Evolutionary conservation across 1,284 basidiomycete species (phyloP), one percentile per base, ranked within the genome.

Genomic region (Cutaneotrichosporon cutaneum): DNA sequence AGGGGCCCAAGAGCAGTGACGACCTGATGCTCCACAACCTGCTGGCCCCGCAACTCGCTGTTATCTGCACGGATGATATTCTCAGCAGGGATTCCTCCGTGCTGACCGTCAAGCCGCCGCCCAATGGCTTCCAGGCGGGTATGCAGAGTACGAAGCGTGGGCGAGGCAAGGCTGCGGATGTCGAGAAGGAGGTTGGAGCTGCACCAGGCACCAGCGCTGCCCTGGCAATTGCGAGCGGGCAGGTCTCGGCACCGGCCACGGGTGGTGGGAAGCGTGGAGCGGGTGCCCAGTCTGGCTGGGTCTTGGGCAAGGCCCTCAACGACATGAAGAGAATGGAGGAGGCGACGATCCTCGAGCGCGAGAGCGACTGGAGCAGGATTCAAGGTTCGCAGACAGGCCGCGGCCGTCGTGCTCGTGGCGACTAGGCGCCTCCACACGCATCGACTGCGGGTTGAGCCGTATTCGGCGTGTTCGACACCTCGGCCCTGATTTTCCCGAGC

Each of bases 291-390:
- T 69, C 68, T 18, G 66, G 70, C 22, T 73, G 71, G 70, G 74
- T 76, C 9, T 60, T 79, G 22, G 78, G 77, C 36, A 79, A 77
- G 71, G 74, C 73, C 62, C 60, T 80, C 59, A 76, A 76, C 48
- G 73, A 74, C 58, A 65, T 76, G 66, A 74, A 73, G 59, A 73
- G 75, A 66, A 77, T 79, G 75, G 76, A 76, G 45, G 69, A 72
- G 50, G 77, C 77, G 27, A 71, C 66, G 44, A 70, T 78, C 63
- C 54, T 79, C 30, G 77, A 78, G 65, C 71, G 72, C 52, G 77
- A 78, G 39, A 75, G 72, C 63, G 78, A 79, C 61, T 79, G 75
- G 74, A 77, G 75, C 10, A 72, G 78, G 56, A 77, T 78, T 57
- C 73, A 79, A 63, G 77, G 74, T 10, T 65, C 62, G 14, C 64